Evolutionary conservation across 192 early-diverging fungal species (phyloP).

Genomic region (Coemansia sp.): DNA sequence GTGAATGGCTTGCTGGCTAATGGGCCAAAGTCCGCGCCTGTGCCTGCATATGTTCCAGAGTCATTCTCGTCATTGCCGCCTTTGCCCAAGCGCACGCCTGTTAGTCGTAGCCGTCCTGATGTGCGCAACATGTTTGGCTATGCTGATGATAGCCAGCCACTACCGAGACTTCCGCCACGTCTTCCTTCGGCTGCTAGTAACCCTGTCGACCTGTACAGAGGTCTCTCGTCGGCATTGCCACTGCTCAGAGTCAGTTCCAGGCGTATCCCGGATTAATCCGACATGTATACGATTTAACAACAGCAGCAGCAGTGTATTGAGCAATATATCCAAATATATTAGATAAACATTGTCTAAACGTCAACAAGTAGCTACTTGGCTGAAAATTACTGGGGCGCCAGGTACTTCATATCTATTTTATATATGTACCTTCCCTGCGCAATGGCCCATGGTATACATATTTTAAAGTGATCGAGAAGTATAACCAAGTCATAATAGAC

Average conservation of each 20-base stretch:
- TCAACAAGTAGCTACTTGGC: not conserved
- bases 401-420: not conserved
- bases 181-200: not conserved
- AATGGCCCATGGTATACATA: not conserved
- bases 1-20: not conserved
- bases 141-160: not conserved
- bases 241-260: not conserved
- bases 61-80: conserved; percentile 2
- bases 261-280: not conserved
- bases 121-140: conserved; percentile 8
- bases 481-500: not conserved
- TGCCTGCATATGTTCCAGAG: not conserved
- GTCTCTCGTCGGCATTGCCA: not conserved
- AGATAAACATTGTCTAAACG: not conserved
- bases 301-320: not conserved
- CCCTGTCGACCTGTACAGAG: not conserved
- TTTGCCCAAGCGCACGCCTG: not conserved
- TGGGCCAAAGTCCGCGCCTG: not conserved
- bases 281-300: not conserved
- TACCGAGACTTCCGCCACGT: not conserved
- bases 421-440: not conserved
- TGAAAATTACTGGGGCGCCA: not conserved
- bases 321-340: not conserved
- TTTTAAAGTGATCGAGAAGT: not conserved
- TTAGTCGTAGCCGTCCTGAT: not conserved